phyloP scores from a whole-genome alignment of 2,329 filamentous ascomycete genomes.

The Colletotrichum endophyticum region DNA sequence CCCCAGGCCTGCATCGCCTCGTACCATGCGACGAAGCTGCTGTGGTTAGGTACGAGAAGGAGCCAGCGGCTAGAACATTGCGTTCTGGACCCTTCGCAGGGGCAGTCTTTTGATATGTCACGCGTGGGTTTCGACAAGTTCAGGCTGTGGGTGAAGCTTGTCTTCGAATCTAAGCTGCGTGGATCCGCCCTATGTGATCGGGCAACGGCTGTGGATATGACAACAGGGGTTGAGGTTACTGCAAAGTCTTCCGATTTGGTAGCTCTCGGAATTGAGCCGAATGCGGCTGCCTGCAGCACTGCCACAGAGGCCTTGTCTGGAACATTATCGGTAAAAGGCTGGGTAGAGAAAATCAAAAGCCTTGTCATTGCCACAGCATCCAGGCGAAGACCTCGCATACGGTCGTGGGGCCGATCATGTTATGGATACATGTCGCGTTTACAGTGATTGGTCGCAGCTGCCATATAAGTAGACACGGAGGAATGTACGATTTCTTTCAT shows the following conservation, averaged over 20 bases:
- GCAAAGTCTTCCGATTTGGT: background rate
- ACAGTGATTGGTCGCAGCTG: background rate
- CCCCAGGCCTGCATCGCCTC: background rate
- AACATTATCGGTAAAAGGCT: background rate
- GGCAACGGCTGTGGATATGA: background rate
- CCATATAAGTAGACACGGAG: background rate
- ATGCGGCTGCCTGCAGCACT: background rate
- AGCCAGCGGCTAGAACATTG: background rate
- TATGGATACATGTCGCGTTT: background rate
- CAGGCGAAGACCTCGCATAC: background rate
- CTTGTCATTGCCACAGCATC: background rate
- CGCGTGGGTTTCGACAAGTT: background rate
- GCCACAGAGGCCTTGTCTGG: background rate
- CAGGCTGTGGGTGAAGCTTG: background rate
- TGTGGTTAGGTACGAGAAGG: background rate
- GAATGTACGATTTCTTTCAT: background rate
- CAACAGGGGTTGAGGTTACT: background rate
- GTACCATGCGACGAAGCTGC: background rate
- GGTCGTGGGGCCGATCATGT: background rate
- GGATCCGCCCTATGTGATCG: background rate
- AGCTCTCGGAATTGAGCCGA: background rate
- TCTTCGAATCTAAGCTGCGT: background rate
- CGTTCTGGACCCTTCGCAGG: background rate
- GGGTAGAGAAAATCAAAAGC: background rate
- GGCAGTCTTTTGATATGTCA: background rate